Conservation (phyloP, 768 basidiomycete genomes). For the Cyclocybe cylindracea region DNA sequence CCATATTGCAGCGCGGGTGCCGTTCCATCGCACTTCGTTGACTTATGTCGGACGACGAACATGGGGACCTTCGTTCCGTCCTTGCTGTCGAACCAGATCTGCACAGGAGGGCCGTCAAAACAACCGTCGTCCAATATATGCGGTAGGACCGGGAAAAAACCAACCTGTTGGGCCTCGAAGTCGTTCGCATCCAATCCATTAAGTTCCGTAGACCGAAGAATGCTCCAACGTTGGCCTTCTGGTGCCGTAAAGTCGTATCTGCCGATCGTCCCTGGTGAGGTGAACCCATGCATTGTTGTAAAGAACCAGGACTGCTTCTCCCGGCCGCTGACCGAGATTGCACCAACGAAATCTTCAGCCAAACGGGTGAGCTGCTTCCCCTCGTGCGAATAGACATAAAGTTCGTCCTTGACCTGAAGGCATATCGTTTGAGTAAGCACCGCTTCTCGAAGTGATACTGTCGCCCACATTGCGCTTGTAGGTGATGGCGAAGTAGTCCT, state of each 20-base stretch:
- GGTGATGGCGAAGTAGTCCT: conserved; percentile 57
- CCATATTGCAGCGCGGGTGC: conserved; percentile 81
- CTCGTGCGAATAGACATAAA: conserved; percentile 64
- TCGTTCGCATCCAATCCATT: conserved; percentile 65
- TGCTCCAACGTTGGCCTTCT: conserved; percentile 50
- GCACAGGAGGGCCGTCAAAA: background rate
- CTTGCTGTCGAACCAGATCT: conserved; percentile 80
- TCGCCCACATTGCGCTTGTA: conserved; percentile 72
- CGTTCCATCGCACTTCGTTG: conserved; percentile 68
- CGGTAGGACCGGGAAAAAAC: background rate
- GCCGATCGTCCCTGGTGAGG: conserved; percentile 66
- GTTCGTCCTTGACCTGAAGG: conserved; percentile 74
- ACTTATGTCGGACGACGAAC: conserved; percentile 81
- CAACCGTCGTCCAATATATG: background rate
- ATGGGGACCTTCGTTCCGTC: conserved; percentile 84
- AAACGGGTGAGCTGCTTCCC: conserved; percentile 59
- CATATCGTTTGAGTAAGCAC: conserved; percentile 1
- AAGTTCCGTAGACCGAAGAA: conserved; percentile 58
- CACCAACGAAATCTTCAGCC: conserved; percentile 68
- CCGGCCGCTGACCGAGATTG: conserved; percentile 51
- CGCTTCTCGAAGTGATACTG: background rate
- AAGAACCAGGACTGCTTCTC: conserved; percentile 64
- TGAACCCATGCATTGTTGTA: conserved; percentile 65
- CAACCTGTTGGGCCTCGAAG: conserved; percentile 66
- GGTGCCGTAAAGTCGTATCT: conserved; percentile 65